Evolutionary conservation across 371 early-diverging fungal genomes (phyloP).

Genomic region (Mortierella sp.): DNA sequence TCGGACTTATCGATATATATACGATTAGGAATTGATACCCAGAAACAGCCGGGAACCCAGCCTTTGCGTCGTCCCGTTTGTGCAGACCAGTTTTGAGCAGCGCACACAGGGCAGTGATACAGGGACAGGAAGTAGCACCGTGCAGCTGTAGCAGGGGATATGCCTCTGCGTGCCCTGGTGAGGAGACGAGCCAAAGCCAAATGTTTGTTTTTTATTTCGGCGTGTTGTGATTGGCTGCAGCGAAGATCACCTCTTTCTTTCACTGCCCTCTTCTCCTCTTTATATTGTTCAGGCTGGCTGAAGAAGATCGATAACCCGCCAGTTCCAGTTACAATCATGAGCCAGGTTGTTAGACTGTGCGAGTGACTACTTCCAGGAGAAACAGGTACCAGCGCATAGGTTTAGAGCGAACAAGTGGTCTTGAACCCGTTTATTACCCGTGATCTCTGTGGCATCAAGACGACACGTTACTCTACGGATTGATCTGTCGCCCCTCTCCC

Average conservation of each 20-base stretch:
- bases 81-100: neutral
- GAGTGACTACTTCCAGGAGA: no score
- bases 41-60: neutral
- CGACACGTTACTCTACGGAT: no score
- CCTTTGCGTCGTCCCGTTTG: neutral
- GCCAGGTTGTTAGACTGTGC: no score
- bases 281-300: no score
- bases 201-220: neutral
- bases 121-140: neutral
- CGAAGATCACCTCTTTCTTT: slow-evolving; percentile 47
- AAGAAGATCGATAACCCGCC: no score
- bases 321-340: no score
- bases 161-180: neutral
- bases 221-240: slow-evolving; percentile 41
- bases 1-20: slow-evolving; percentile 6
- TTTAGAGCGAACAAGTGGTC: no score
- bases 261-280: neutral
- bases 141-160: neutral
- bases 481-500: no score
- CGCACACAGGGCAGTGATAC: neutral
- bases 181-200: neutral
- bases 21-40: neutral
- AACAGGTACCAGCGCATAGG: no score
- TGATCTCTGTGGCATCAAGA: no score
- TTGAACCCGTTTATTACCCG: no score